phyloP scores from a whole-genome alignment of 1,139 yeast species.

The Pneumocystis murina region DNA sequence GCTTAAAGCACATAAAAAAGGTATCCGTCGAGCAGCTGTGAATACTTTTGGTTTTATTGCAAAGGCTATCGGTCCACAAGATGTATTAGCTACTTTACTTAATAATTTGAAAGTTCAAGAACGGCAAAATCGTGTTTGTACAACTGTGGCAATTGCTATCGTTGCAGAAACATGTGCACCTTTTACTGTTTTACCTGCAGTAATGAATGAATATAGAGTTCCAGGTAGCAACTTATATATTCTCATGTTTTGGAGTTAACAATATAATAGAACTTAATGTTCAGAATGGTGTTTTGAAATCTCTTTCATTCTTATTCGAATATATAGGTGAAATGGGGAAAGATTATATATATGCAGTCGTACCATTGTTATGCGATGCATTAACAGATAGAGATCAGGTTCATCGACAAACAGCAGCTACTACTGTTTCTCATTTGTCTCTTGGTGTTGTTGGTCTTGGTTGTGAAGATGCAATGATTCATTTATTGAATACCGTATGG shows the following conservation, averaged over 20 bases:
- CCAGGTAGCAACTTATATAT: constrained; percentile 33
- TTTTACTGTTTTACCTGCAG: constrained; percentile 86
- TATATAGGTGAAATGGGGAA: constrained; percentile 72
- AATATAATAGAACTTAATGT: constrained; percentile 45
- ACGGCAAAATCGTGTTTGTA: constrained; percentile 88
- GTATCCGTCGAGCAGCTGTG: constrained; percentile 74
- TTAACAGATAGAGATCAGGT: constrained; percentile 81
- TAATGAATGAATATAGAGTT: constrained; percentile 87
- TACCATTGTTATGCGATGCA: constrained; percentile 80
- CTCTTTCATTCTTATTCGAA: constrained; percentile 85
- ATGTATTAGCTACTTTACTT: constrained; percentile 69
- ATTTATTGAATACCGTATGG: constrained; percentile 50
- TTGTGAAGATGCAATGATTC: constrained; percentile 58
- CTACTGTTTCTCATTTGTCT: constrained; percentile 71
- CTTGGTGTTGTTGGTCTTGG: constrained; percentile 64
- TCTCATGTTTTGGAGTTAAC: neutral
- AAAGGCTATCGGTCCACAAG: constrained; percentile 90
- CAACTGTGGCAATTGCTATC: constrained; percentile 96
- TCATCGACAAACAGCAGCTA: constrained; percentile 90
- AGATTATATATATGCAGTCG: constrained; percentile 68
- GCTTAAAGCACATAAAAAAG: constrained; percentile 68
- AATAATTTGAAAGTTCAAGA: constrained; percentile 84
- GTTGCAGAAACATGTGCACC: constrained; percentile 92
- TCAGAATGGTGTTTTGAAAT: constrained; percentile 88
- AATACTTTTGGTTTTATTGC: constrained; percentile 86